Percentiles rank a stretch among this genome's conserved stretches.
Conservation (phyloP, 768 basidiomycete genomes). For the Tephrocybe sp. region DNA sequence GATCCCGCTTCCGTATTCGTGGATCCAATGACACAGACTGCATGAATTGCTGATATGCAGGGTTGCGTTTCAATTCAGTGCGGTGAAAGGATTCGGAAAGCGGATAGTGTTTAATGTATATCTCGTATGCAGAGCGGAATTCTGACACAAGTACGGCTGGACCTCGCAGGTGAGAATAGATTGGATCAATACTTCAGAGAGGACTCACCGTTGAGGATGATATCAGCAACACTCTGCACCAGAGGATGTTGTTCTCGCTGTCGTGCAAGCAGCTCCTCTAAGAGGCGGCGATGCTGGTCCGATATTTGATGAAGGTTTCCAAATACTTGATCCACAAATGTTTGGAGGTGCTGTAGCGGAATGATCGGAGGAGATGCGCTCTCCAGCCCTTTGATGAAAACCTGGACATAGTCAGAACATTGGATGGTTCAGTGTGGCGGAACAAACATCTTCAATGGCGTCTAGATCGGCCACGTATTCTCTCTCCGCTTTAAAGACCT, state of each 20-base stretch:
- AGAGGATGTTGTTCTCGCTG: constrained; percentile 87
- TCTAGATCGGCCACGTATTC: constrained; percentile 86
- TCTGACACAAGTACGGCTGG: constrained; percentile 42
- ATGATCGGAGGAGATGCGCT: constrained; percentile 68
- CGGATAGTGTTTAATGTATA: constrained; percentile 87
- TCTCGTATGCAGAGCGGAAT: constrained; percentile 71
- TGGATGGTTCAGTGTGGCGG: neutral
- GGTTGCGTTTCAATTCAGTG: constrained; percentile 70
- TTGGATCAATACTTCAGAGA: neutral
- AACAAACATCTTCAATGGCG: constrained; percentile 60
- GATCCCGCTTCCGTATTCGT: constrained; percentile 70
- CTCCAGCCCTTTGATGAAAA: constrained; percentile 71
- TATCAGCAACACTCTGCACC: constrained; percentile 79
- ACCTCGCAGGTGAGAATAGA: constrained; percentile 8
- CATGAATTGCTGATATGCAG: constrained; percentile 65
- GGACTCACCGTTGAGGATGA: constrained; percentile 73
- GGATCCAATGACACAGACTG: constrained; percentile 62
- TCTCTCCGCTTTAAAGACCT: constrained; percentile 86
- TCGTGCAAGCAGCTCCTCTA: constrained; percentile 71
- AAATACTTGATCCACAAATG: constrained; percentile 82
- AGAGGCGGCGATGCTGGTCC: constrained; percentile 64
- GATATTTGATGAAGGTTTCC: constrained; percentile 75
- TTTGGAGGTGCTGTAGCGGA: constrained; percentile 47
- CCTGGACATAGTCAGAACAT: constrained; percentile 35
- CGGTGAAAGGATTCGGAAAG: constrained; percentile 82